A percentile compares a stretch with the other conserved stretches of the same genome.
These are phyloP conservation scores for Solanum sparsipilum DNA, from an alignment of 257 asterid species.

Conservation along the genomic window DNA sequence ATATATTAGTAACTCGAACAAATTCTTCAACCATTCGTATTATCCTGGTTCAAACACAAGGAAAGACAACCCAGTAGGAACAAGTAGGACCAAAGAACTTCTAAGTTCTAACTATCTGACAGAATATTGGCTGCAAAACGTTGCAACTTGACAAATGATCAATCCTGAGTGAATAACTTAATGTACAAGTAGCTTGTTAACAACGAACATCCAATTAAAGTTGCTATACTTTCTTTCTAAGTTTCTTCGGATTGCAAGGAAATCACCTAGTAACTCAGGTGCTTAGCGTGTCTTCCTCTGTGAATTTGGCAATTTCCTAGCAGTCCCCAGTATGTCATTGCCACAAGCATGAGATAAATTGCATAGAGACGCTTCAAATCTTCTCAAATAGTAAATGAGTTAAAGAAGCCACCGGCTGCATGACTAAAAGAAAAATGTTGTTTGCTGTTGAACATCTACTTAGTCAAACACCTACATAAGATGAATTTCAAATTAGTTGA, in stretches of 20 bases:
- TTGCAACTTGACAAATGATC: background rate
- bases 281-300: background rate
- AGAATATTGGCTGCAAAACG: background rate
- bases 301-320: background rate
- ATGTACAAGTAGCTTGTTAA: background rate
- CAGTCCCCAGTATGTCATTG: background rate
- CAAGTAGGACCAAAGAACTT: background rate
- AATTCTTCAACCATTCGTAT: background rate
- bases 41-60: background rate
- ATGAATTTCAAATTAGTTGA: background rate
- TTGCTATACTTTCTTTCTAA: background rate
- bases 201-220: background rate
- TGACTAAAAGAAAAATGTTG: background rate
- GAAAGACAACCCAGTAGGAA: background rate
- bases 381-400: background rate
- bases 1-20: background rate
- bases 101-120: background rate
- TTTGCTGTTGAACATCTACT: constrained; percentile 1
- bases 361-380: background rate
- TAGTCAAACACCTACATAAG: constrained; percentile 29
- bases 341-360: background rate
- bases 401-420: background rate
- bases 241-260: background rate
- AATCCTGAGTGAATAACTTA: background rate
- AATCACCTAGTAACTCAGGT: background rate